phyloP scores from a whole-genome alignment of 2,329 filamentous ascomycete species.

The Acephala macrosclerotiorum region DNA sequence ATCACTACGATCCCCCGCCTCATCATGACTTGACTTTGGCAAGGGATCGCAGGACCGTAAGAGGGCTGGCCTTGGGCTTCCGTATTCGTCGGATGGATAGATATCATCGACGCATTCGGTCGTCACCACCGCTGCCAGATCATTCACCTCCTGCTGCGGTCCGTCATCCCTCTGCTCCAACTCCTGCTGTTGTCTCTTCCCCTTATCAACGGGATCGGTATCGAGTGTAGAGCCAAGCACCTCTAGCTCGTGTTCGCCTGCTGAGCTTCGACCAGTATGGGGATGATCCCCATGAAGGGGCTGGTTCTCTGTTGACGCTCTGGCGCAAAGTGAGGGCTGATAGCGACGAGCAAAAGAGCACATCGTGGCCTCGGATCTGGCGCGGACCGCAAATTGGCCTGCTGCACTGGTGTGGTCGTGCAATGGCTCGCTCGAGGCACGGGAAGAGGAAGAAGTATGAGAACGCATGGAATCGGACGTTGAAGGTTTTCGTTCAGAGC shows the following conservation, averaged over 20 bases:
- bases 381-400: not conserved
- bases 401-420: not conserved
- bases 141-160: slow-evolving; percentile 13
- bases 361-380: not conserved
- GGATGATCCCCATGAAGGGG: no score
- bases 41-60: slow-evolving; percentile 23
- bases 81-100: no score
- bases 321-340: not conserved
- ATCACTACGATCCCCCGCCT: slow-evolving; percentile 21
- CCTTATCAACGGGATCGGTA: slow-evolving; percentile 11
- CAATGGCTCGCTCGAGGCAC: not conserved
- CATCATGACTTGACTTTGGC: slow-evolving; percentile 26
- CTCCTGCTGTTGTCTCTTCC: not conserved
- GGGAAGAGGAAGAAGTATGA: not conserved
- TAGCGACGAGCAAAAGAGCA: not conserved
- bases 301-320: no score
- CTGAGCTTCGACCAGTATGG: not conserved
- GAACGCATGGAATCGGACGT: not conserved
- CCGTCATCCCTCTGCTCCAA: not conserved
- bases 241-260: not conserved
- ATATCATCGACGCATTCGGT: not conserved
- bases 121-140: not conserved
- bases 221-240: not conserved
- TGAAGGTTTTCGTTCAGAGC: slow-evolving; percentile 17
- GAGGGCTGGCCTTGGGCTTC: slow-evolving; percentile 10